phyloP scores from a whole-genome alignment of 2,329 filamentous ascomycete genomes.

The Ophiostoma sp. region DNA sequence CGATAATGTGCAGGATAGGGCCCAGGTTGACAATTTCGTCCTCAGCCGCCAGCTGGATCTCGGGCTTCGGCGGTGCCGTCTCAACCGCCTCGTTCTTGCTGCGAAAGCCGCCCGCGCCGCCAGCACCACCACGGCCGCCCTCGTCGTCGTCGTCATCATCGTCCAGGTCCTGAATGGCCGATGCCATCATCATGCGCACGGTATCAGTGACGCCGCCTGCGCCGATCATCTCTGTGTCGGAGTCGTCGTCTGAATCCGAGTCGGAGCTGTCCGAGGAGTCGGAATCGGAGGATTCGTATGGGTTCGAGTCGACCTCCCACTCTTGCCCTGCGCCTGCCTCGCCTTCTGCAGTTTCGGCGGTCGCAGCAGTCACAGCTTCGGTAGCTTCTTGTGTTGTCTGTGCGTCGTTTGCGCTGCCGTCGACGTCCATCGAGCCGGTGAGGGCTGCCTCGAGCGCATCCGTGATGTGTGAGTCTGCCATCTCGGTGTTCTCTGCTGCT shows the following conservation, averaged over 20 bases:
- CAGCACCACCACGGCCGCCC: slow-evolving; percentile 28
- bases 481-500: slow-evolving; percentile 14
- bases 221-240: slow-evolving; percentile 58
- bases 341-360: not conserved
- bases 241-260: slow-evolving; percentile 55
- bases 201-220: slow-evolving; percentile 76
- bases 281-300: slow-evolving; percentile 56
- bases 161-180: slow-evolving; percentile 59
- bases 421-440: slow-evolving; percentile 25
- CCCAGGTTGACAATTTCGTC: slow-evolving; percentile 76
- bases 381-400: not conserved
- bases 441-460: slow-evolving; percentile 30
- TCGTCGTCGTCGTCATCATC: slow-evolving; percentile 35
- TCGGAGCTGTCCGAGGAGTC: slow-evolving; percentile 36
- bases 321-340: slow-evolving; percentile 40
- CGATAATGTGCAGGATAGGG: slow-evolving; percentile 68
- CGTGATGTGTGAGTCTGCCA: slow-evolving; percentile 24
- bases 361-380: not conserved
- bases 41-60: slow-evolving; percentile 68
- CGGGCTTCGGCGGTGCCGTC: slow-evolving; percentile 63
- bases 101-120: slow-evolving; percentile 50
- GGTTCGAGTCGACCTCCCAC: slow-evolving; percentile 78
- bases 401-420: slow-evolving; percentile 7
- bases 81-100: slow-evolving; percentile 76
- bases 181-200: slow-evolving; percentile 77